These are phyloP conservation scores for Spencermartinsiella europaea DNA, from an alignment of 805 yeast genomes.

Conservation along the genomic window DNA sequence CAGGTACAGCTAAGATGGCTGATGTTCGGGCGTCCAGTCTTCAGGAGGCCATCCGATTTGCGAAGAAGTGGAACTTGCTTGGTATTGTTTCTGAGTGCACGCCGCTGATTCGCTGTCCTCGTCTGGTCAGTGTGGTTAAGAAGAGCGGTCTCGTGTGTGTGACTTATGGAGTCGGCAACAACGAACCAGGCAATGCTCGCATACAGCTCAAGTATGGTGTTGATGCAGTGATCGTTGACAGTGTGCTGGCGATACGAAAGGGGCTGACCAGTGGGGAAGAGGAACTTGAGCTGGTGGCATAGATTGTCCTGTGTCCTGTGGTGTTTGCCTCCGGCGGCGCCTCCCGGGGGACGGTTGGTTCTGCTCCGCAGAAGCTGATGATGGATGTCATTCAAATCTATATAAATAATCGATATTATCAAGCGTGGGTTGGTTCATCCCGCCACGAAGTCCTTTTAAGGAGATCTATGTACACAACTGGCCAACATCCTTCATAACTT, in stretches of 20 bases:
- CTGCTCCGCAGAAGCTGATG: too few species aligned
- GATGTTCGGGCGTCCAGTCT: slow-evolving; percentile 83
- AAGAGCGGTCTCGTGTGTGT: slow-evolving; percentile 88
- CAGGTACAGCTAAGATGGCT: slow-evolving; percentile 82
- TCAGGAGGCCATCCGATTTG: slow-evolving; percentile 87
- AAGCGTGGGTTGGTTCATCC: too few species aligned
- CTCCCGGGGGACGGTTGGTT: too few species aligned
- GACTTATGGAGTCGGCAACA: slow-evolving; percentile 81
- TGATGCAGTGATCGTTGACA: slow-evolving; percentile 97
- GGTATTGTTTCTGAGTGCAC: slow-evolving; percentile 89
- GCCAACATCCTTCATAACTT: too few species aligned
- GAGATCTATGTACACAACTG: too few species aligned
- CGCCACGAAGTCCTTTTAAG: too few species aligned
- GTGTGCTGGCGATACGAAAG: slow-evolving; percentile 86
- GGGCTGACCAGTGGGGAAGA: slow-evolving; percentile 45
- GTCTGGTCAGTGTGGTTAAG: slow-evolving; percentile 86
- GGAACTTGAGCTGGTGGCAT: background rate
- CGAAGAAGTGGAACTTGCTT: slow-evolving; percentile 82
- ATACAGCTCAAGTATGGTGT: slow-evolving; percentile 91
- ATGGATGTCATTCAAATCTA: too few species aligned
- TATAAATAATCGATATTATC: too few species aligned
- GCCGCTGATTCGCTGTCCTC: slow-evolving; percentile 82
- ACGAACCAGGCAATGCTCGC: slow-evolving; percentile 76
- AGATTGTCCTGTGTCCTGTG: too few species aligned
- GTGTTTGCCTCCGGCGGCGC: too few species aligned